Evolutionary conservation across 1,284 basidiomycete genomes (phyloP).

Genomic region (Tilletia walkeri): DNA sequence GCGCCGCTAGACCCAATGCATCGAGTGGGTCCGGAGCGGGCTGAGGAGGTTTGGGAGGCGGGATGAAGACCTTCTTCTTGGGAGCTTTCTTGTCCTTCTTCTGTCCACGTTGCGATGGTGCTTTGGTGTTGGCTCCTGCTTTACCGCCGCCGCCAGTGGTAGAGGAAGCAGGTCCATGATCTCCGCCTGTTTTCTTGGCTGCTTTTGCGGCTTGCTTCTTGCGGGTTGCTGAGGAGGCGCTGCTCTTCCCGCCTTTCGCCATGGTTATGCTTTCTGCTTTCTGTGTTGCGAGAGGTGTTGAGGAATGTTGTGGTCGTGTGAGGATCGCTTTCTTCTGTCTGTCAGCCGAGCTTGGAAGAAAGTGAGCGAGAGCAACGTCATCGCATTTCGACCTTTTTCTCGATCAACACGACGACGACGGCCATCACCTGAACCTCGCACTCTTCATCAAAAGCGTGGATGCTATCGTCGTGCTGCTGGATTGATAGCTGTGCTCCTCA

Average conservation of each 20-base stretch:
- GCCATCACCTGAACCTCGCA: too few species aligned
- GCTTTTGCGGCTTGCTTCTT: constrained; percentile 54
- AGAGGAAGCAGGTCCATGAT: constrained; percentile 25
- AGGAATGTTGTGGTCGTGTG: constrained; percentile 2
- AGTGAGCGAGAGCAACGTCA: too few species aligned
- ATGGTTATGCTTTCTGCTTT: background rate
- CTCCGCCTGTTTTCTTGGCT: constrained; percentile 41
- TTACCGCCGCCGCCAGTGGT: constrained; percentile 22
- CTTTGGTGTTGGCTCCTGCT: constrained; percentile 20
- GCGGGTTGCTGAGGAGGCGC: constrained; percentile 51
- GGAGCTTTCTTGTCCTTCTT: constrained; percentile 43
- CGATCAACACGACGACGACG: too few species aligned
- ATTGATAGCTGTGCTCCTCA: too few species aligned
- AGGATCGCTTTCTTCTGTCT: background rate
- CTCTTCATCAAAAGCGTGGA: too few species aligned
- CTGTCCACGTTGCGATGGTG: constrained; percentile 33
- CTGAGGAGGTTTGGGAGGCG: constrained; percentile 65
- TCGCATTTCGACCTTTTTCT: too few species aligned
- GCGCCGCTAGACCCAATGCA: constrained; percentile 70
- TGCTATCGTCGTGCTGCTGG: too few species aligned
- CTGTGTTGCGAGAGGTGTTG: background rate
- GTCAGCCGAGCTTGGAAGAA: too few species aligned
- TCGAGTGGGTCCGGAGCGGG: constrained; percentile 87
- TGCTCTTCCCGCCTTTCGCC: constrained; percentile 42
- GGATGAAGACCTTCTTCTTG: constrained; percentile 51